These are phyloP conservation scores for Calonectria naviculata DNA, from an alignment of 2,329 filamentous ascomycete genomes.

Conservation along the genomic window DNA sequence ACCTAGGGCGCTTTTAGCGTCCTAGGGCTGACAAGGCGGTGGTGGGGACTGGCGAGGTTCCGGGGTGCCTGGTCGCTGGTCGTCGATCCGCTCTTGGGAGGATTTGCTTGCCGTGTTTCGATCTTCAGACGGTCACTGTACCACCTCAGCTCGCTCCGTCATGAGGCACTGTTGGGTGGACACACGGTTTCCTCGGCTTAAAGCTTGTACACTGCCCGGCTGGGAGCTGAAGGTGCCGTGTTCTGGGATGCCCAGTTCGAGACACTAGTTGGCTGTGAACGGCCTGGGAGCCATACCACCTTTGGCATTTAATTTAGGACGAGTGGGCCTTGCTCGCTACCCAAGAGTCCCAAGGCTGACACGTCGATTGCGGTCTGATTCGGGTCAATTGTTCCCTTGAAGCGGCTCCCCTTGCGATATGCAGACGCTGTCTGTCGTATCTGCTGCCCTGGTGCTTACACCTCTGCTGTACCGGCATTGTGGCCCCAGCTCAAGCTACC, in stretches of 20 bases:
- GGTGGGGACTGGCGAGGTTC: slow-evolving; percentile 14
- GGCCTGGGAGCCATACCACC: background rate
- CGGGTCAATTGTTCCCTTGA: background rate
- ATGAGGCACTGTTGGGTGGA: background rate
- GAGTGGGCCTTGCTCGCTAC: slow-evolving; percentile 10
- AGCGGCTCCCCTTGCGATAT: background rate
- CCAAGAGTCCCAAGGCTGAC: slow-evolving; percentile 21
- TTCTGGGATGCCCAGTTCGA: slow-evolving; percentile 3
- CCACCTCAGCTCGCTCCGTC: background rate
- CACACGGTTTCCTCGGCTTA: background rate
- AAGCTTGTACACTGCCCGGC: slow-evolving; percentile 6
- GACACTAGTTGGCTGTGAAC: slow-evolving; percentile 6
- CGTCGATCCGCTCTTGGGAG: slow-evolving; percentile 7
- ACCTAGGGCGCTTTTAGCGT: slow-evolving; percentile 26
- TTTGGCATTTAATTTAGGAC: slow-evolving; percentile 23
- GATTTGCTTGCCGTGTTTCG: slow-evolving; percentile 8
- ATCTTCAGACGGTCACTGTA: background rate
- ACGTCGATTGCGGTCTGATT: slow-evolving; percentile 3
- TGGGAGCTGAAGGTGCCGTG: slow-evolving; percentile 3
- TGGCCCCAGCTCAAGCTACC: background rate
- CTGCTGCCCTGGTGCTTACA: background rate
- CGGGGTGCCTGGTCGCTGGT: background rate
- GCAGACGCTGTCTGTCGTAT: background rate
- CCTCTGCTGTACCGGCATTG: no score
- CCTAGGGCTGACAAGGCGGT: slow-evolving; percentile 40